Evolutionary conservation across 768 basidiomycete genomes (phyloP).

Genomic region (Daedaleopsis nitida): DNA sequence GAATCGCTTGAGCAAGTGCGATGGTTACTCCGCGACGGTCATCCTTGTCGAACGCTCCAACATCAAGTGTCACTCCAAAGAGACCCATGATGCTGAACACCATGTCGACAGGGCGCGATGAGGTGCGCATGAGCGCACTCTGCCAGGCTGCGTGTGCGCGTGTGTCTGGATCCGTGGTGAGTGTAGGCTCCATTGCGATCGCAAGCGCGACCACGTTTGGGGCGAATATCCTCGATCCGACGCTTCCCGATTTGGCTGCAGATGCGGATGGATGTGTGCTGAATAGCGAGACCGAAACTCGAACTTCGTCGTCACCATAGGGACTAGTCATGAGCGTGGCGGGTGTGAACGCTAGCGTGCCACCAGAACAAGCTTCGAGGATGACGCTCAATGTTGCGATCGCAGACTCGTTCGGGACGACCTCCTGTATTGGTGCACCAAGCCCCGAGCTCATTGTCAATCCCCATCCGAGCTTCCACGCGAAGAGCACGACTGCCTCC

Average conservation of each 20-base stretch:
- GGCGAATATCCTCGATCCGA: background rate
- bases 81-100: slow-evolving; percentile 20
- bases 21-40: slow-evolving; percentile 8
- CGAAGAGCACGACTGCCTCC: background rate
- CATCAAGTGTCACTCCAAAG: slow-evolving; percentile 14
- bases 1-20: slow-evolving; percentile 10
- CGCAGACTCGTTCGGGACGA: slow-evolving; percentile 6
- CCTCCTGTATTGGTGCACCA: background rate
- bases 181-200: slow-evolving; percentile 4
- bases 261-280: slow-evolving; percentile 5
- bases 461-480: slow-evolving; percentile 2
- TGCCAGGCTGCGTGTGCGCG: slow-evolving; percentile 9
- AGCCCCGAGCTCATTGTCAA: background rate
- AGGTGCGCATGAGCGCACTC: slow-evolving; percentile 17
- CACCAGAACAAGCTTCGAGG: slow-evolving; percentile 5
- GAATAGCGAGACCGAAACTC: background rate
- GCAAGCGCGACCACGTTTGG: slow-evolving; percentile 7
- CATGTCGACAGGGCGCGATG: slow-evolving; percentile 19
- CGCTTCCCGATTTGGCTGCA: slow-evolving; percentile 1
- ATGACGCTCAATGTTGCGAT: slow-evolving; percentile 2
- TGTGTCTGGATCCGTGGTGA: slow-evolving; percentile 6
- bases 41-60: slow-evolving; percentile 1
- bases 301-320: background rate
- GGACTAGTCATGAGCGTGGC: background rate
- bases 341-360: slow-evolving; percentile 5